Evolutionary conservation across 495 filamentous ascomycete species (phyloP), one percentile per base, ranked within the genome.

Genomic region (Aspergillus funiculosus): DNA sequence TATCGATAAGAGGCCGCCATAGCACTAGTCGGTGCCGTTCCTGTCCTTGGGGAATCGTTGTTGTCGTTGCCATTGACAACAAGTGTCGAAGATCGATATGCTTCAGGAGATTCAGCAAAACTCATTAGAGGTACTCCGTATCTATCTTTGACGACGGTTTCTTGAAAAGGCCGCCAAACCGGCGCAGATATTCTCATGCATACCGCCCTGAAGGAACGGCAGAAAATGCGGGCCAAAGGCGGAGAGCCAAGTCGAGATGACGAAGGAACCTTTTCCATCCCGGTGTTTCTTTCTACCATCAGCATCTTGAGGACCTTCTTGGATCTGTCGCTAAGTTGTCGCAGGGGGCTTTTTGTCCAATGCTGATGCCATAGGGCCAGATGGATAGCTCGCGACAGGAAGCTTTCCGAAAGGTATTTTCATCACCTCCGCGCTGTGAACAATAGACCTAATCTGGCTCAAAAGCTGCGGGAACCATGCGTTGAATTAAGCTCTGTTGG

Each of bases 401-500:
- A 55, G 55, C 62, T 26, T 73, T 73, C 48, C 60, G 54, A 29
- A 59, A 61, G 62, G 69, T 69, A 60, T 52, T 51, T 32, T 18
- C 25, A n/a, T n/a, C 7, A 14, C 18, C 11, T 26, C 11, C 17
- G 25, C 17, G 6, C 24, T 30, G 44, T 22, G 32, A 43, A 44
- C 10, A 50, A 44, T 62, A 32, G 39, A 21, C 18, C 39, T 42
- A 44, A 45, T n/a, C 51, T 28, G 36, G 13, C 29, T 30, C 4
- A 18, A 37, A 47, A 87, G 85, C 77, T 94, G 36, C 88, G 86
- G 52, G 73, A 79, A 51, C 71, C 74, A 46, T 97, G 90, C 57
- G 81, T 97, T 39, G 73, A 83, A 34, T 77, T 95, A 43, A 87
- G 82, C 62, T 78, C 87, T 50, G 63, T 81, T 28, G 78, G 83